Conservation (phyloP, 257 asterid genomes). For the Lithospermum erythrorhizon region DNA sequence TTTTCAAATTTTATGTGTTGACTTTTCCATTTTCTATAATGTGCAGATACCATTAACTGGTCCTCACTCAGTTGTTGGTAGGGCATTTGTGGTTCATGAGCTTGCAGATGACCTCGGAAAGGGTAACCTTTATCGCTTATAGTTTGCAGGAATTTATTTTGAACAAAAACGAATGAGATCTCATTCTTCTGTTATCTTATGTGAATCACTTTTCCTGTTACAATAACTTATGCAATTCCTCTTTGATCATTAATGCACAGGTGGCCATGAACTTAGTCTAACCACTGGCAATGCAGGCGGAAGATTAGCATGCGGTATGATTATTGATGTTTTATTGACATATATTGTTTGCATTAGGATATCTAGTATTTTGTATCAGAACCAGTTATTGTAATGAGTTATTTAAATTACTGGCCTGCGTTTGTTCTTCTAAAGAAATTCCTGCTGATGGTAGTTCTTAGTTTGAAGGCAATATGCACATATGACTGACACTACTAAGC, state of each 20-base stretch:
- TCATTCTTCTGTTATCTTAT: background rate
- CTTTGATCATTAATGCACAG: conserved; percentile 22
- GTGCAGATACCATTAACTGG: conserved; percentile 76
- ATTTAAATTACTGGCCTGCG: background rate
- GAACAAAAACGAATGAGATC: background rate
- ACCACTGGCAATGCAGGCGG: conserved; percentile 96
- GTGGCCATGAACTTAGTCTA: conserved; percentile 95
- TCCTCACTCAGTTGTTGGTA: conserved; percentile 78
- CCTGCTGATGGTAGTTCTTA: background rate
- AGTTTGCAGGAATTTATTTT: background rate
- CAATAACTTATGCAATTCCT: background rate
- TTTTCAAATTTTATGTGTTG: background rate
- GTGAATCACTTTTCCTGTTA: background rate
- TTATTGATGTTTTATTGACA: background rate
- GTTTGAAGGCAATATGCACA: background rate
- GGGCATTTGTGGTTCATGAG: conserved; percentile 95
- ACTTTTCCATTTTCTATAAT: conserved; percentile 6
- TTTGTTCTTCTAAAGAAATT: background rate
- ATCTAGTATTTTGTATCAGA: background rate
- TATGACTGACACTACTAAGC: background rate
- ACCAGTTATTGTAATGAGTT: background rate
- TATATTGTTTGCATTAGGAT: conserved; percentile 6
- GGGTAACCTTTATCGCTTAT: conserved; percentile 35
- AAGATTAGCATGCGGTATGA: conserved; percentile 90
- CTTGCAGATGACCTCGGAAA: conserved; percentile 95